phyloP scores from a whole-genome alignment of 2,329 filamentous ascomycete species.

The Hypoxylon sp. region DNA sequence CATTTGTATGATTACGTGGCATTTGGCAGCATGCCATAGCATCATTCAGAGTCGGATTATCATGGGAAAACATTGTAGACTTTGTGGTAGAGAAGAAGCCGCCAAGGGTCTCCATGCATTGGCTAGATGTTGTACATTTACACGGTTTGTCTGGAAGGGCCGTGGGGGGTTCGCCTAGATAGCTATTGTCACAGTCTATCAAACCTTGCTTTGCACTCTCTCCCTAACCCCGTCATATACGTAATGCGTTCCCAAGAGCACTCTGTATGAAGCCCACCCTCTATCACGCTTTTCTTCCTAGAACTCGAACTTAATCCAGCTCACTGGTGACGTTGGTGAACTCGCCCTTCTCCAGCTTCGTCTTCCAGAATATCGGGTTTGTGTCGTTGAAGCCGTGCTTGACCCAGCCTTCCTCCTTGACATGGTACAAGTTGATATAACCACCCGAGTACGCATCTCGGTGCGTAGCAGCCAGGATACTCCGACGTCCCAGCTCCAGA shows the following conservation, averaged over 20 bases:
- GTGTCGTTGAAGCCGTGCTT: constrained; percentile 99
- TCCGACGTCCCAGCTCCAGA: constrained; percentile 89
- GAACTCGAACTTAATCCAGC: constrained; percentile 62
- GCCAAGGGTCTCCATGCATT: constrained; percentile 26
- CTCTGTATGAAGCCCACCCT: background rate
- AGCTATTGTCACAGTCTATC: constrained; percentile 44
- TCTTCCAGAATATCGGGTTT: constrained; percentile 99
- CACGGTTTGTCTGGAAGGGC: constrained; percentile 34
- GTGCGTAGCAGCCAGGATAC: constrained; percentile 96
- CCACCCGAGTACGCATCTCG: constrained; percentile 98
- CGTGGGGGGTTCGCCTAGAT: constrained; percentile 37
- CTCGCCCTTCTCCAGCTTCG: constrained; percentile 97
- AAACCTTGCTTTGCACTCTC: constrained; percentile 33
- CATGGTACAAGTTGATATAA: constrained; percentile 98
- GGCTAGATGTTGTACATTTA: constrained; percentile 49
- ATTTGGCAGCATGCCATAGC: constrained; percentile 20
- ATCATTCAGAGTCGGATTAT: constrained; percentile 22
- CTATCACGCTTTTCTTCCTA: background rate
- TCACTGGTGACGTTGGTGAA: constrained; percentile 94
- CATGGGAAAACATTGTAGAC: constrained; percentile 15
- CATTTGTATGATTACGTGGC: constrained; percentile 18
- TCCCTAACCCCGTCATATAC: background rate
- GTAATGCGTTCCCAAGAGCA: constrained; percentile 3
- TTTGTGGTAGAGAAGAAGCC: constrained; percentile 4
- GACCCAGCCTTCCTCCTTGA: constrained; percentile 99